These are phyloP conservation scores for Fraxinus nigra DNA, from an alignment of 305 asterid genomes.

Conservation along the genomic window DNA sequence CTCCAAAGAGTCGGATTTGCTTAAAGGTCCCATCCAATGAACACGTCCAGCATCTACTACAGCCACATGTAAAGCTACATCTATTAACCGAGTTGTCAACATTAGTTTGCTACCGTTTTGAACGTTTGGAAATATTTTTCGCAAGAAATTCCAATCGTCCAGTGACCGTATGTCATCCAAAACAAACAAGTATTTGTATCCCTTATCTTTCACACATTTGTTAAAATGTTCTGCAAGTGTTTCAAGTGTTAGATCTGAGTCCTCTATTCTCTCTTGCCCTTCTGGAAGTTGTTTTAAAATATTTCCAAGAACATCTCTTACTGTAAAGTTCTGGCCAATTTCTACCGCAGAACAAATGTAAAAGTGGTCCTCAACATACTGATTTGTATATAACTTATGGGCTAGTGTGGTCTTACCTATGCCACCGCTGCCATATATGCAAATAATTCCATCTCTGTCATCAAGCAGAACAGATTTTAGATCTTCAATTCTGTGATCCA, in stretches of 20 bases:
- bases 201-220: not conserved
- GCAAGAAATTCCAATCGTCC: constrained; percentile 9
- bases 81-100: not conserved
- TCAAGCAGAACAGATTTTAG: not conserved
- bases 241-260: not conserved
- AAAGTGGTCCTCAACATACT: not conserved
- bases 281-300: not conserved
- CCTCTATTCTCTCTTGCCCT: not conserved
- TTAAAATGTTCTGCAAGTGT: not conserved
- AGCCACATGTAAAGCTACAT: not conserved
- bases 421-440: constrained; percentile 19
- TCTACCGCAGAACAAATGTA: not conserved
- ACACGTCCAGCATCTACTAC: not conserved
- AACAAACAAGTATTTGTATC: constrained; percentile 19
- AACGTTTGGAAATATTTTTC: not conserved
- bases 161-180: constrained; percentile 24
- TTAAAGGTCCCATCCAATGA: not conserved
- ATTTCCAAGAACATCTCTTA: not conserved
- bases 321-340: not conserved
- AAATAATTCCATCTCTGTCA: not conserved
- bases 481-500: rapidly evolving
- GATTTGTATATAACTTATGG: not conserved
- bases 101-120: not conserved
- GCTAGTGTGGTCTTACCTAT: constrained; percentile 29
- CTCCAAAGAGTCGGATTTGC: not conserved